Evolutionary conservation across 225 moss, liverwort and hornwort species (phyloP), one percentile per base, ranked within the genome.

Genomic region (Polytrichum formosum): DNA sequence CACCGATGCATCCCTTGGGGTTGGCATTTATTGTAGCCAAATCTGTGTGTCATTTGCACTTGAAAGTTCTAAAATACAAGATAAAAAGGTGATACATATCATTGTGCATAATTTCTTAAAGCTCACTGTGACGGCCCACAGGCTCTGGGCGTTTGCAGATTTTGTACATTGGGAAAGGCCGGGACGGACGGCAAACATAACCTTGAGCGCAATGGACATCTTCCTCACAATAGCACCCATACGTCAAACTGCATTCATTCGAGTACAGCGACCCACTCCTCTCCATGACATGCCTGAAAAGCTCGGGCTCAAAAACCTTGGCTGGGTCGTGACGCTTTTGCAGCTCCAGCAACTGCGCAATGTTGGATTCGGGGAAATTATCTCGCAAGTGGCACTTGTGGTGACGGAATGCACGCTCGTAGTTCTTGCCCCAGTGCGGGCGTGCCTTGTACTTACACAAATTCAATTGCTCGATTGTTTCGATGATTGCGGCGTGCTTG

Each of bases 341-440:
- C 75, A 90, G 13, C 60, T 69, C 55, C 67, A 80, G 35, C 68
- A 90, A 0, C 33, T 31, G 56, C 2, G 4, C 74, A 6, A 90
- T 10, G 25, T 87, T 90, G 18, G 63, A 65, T 13, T 29, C 68
- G 0, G 87, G 85, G 27, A 70, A 85, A 20, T 76, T 85, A 46
- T 85, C 87, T 0, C 76, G 27, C 69, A 90, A 79, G 61, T 81
- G 82, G 69, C 90, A 90, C n/a, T 69, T 1, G 0, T 78, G 83
- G 75, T 88, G 83, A 0, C 69, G 68, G 16, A 88, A 88, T 18
- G 55, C 17, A 0, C 90, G 81, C 55, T 88, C 88, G 28, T 68
- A 71, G 66, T 81, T 88, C 73, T 90, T 90, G 3, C 90, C 90
- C 82, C 81, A 90, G 20, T 90, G 90, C 29, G 90, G 79, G 0